A percentile compares a stretch with the other conserved stretches of the same genome.
Conservation (phyloP, 1,139 yeast species). For the Meyerozyma smithsonii region DNA sequence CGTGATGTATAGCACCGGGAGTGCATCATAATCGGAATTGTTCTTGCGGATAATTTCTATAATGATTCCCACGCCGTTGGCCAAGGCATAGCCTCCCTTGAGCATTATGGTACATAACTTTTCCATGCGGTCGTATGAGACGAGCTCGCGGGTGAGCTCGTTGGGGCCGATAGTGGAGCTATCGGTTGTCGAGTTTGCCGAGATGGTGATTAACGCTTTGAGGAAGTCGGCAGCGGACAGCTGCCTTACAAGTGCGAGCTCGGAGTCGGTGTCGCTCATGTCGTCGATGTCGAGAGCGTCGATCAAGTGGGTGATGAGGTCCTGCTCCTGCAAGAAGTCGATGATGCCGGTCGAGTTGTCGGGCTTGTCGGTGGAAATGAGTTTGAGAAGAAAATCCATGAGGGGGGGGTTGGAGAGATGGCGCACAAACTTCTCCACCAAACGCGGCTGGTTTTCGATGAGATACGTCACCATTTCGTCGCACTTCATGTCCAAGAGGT, state of each 20-base stretch:
- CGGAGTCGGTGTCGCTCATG: slow-evolving; percentile 11
- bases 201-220: slow-evolving; percentile 46
- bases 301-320: slow-evolving; percentile 55
- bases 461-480: slow-evolving; percentile 70
- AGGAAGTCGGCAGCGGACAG: slow-evolving; percentile 46
- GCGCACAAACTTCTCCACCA: slow-evolving; percentile 67
- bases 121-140: slow-evolving; percentile 62
- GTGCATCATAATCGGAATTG: slow-evolving; percentile 90
- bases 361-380: slow-evolving; percentile 75
- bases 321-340: slow-evolving; percentile 62
- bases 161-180: slow-evolving; percentile 95
- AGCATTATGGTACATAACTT: slow-evolving; percentile 78
- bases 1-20: slow-evolving; percentile 83
- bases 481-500: slow-evolving; percentile 84
- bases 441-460: slow-evolving; percentile 56
- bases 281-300: slow-evolving; percentile 45
- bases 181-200: slow-evolving; percentile 70
- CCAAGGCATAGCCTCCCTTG: slow-evolving; percentile 84
- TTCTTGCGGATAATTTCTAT: slow-evolving; percentile 94
- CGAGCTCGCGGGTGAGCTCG: slow-evolving; percentile 87
- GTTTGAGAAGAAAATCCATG: slow-evolving; percentile 76
- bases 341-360: slow-evolving; percentile 75
- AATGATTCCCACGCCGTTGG: slow-evolving; percentile 94
- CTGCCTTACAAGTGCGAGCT: slow-evolving; percentile 35
- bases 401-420: slow-evolving; percentile 82